Evolutionary conservation across 2,329 filamentous ascomycete genomes (phyloP), one percentile per base, ranked within the genome.

Genomic region (Hortaea werneckii): DNA sequence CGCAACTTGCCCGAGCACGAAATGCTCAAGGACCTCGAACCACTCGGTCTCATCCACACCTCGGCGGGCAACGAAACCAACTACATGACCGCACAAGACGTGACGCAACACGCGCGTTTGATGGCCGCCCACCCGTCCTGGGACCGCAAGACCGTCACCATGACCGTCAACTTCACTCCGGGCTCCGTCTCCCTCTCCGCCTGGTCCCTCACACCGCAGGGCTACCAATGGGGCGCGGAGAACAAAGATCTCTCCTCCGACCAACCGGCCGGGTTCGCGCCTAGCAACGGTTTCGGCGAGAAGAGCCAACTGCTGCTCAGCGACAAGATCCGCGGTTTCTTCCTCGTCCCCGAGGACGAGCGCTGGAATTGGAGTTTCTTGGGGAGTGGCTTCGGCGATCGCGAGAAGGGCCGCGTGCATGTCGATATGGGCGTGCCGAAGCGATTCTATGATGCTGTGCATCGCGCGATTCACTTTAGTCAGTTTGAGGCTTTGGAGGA

Each of bases 351-450:
- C 0, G 89, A 95, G 61, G 83, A 83, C 45, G 83, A 83, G 50
- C 76, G 84, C 50, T 98, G 92, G 92, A 98, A 98, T 68, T 98
- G 95, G 72, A 92, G 85, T 66, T 98, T 98, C 75, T 87, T 96
- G 82, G 92, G 92, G 45, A 87, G 82, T 54, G 81, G 82, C 0
- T 98, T 96, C 63, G 81, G 83, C 10, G 81, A 82, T 37, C 77
- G 95, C 53, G 88, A 95, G 71, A 96, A 95, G 80, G 62, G 58
- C 1, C 77, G 82, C 3, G 78, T 95, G 38, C 85, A 88, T 57
- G 89, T 96, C 58, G 92, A 92, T 74, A 82, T 98, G 45, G 94
- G 96, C 67, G 94, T 87, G 38, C 92, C 92, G 12, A 68, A 67
- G 51, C 76, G 85, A 6, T 96, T 95, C 70, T 98, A 98, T 69